These are phyloP conservation scores for Aspergillus spinulosporus DNA, from an alignment of 2,329 filamentous ascomycete species.

Conservation along the genomic window DNA sequence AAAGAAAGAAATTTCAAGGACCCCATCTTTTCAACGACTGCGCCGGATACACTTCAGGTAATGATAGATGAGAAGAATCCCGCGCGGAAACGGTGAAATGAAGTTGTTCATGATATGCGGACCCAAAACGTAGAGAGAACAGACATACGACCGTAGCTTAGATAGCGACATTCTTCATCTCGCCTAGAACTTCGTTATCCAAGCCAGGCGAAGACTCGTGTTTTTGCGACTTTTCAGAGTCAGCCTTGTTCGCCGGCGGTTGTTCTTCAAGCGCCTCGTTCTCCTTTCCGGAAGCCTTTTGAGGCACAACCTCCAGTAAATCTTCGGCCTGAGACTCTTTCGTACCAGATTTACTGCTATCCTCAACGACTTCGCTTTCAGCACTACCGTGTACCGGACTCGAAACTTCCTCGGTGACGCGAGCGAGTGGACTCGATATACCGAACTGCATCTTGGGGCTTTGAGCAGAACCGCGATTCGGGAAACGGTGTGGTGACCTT, in stretches of 20 bases:
- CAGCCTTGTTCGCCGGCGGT: constrained; percentile 24
- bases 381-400: constrained; percentile 36
- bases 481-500: constrained; percentile 51
- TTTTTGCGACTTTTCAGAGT: constrained; percentile 35
- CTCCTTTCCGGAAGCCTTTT: constrained; percentile 37
- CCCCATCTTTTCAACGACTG: constrained; percentile 27
- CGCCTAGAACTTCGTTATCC: constrained; percentile 44
- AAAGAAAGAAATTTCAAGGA: constrained; percentile 22
- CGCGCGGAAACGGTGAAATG: constrained; percentile 9
- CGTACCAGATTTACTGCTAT: constrained; percentile 30
- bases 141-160: constrained; percentile 28
- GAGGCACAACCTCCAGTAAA: constrained; percentile 44
- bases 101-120: constrained; percentile 17
- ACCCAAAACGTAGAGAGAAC: constrained; percentile 17
- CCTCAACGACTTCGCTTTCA: constrained; percentile 36
- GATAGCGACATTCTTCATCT: constrained; percentile 52
- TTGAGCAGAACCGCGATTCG: constrained; percentile 42
- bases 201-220: constrained; percentile 29
- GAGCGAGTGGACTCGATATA: constrained; percentile 48
- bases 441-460: constrained; percentile 47
- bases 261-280: constrained; percentile 30
- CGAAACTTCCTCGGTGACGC: constrained; percentile 48
- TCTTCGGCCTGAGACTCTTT: constrained; percentile 39
- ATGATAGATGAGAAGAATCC: constrained; percentile 11
- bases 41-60: constrained; percentile 25